phyloP scores from a whole-genome alignment of 2,329 filamentous ascomycete species.

The Fusarium setosum region DNA sequence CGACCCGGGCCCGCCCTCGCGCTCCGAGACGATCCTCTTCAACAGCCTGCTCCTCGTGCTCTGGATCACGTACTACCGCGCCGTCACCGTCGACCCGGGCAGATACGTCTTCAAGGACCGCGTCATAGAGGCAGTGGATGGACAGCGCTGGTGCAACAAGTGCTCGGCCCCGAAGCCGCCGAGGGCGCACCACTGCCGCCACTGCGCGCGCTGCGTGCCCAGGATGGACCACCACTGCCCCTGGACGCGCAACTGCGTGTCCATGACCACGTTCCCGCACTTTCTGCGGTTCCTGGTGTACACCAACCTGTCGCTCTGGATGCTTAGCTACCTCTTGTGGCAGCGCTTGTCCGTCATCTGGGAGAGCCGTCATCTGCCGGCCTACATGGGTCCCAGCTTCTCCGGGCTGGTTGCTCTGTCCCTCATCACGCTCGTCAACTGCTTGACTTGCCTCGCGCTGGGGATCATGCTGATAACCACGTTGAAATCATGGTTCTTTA shows the following conservation, averaged over 20 bases:
- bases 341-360: conserved; percentile 70
- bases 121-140: conserved; percentile 48
- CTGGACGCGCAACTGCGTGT: conserved; percentile 87
- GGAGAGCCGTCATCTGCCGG: conserved; percentile 72
- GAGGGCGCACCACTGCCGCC: conserved; percentile 83
- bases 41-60: conserved; percentile 73
- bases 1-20: conserved; percentile 69
- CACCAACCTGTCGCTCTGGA: conserved; percentile 73
- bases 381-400: conserved; percentile 77
- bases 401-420: conserved; percentile 71
- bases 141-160: conserved; percentile 76
- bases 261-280: conserved; percentile 83
- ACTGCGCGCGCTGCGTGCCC: conserved; percentile 79
- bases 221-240: conserved; percentile 91
- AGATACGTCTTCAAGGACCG: conserved; percentile 59
- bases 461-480: conserved; percentile 74
- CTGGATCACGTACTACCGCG: conserved; percentile 75
- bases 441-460: conserved; percentile 70
- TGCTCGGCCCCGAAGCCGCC: conserved; percentile 81
- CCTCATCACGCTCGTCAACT: conserved; percentile 67
- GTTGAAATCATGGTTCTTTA: conserved; percentile 70
- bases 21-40: conserved; percentile 69
- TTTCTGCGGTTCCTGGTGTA: conserved; percentile 83
- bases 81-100: conserved; percentile 69
- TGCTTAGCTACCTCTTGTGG: conserved; percentile 70